Percentiles rank a stretch among this genome's conserved stretches.
These are phyloP conservation scores for Zygosaccharomyces bisporus DNA, from an alignment of 805 yeast species.

Conservation along the genomic window DNA sequence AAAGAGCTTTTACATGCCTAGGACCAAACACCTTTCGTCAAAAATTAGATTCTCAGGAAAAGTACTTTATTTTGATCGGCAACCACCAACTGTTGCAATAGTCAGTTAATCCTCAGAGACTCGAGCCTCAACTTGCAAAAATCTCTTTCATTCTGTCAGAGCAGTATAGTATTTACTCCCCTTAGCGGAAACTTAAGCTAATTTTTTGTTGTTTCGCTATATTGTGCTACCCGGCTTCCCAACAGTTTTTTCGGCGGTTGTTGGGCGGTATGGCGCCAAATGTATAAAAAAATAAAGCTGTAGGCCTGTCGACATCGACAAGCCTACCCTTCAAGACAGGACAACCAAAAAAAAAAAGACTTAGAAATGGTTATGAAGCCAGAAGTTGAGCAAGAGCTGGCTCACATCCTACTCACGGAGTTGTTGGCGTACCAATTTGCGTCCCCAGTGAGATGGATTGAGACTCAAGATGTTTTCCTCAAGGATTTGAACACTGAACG, in stretches of 20 bases:
- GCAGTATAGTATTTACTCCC: no score
- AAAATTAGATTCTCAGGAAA: no score
- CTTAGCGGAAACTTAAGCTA: no score
- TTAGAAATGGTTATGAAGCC: slow-evolving; percentile 55
- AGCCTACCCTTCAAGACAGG: background rate
- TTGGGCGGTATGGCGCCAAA: slow-evolving; percentile 8
- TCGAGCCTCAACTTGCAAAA: no score
- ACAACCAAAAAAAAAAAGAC: slow-evolving; percentile 11
- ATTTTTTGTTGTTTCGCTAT: no score
- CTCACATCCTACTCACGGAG: slow-evolving; percentile 91
- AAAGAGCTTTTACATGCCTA: no score
- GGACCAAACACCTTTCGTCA: no score
- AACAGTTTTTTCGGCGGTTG: slow-evolving; percentile 9
- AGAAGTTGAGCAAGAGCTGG: slow-evolving; percentile 95
- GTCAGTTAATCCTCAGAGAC: no score
- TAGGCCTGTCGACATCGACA: background rate
- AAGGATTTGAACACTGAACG: slow-evolving; percentile 94
- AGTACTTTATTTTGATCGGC: no score
- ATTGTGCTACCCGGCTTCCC: slow-evolving; percentile 5
- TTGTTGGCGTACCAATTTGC: slow-evolving; percentile 98
- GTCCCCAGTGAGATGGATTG: slow-evolving; percentile 99
- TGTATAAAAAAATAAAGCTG: slow-evolving; percentile 2
- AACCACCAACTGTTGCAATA: no score
- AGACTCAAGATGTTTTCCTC: slow-evolving; percentile 96
- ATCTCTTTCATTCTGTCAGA: no score